Evolutionary conservation across 23 red algal species (phyloP).

Genomic region (Gracilaria vermiculophylla): DNA sequence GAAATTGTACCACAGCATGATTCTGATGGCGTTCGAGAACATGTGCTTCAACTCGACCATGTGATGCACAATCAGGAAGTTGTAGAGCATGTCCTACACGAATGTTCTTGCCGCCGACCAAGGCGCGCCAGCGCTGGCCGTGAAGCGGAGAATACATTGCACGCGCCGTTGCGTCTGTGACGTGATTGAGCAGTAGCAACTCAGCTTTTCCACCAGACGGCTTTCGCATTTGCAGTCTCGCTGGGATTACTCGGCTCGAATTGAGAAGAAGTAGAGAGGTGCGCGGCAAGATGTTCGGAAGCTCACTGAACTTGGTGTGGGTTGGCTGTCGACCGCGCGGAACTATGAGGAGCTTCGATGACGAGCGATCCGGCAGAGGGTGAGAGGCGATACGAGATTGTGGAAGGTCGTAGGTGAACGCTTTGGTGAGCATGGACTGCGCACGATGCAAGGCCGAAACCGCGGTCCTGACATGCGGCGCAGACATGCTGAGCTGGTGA

Average conservation of each 20-base stretch:
- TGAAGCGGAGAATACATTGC: conserved; percentile 37
- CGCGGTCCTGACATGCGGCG: neutral
- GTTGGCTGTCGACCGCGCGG: neutral
- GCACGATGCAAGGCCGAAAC: conserved; percentile 33
- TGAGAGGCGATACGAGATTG: conserved; percentile 57
- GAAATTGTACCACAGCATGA: conserved; percentile 15
- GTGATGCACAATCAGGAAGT: neutral
- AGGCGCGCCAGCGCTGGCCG: conserved; percentile 25
- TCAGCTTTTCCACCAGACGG: conserved; percentile 65
- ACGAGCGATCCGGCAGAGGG: conserved; percentile 62
- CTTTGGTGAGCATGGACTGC: conserved; percentile 25
- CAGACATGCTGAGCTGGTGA: neutral
- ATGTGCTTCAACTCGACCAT: conserved; percentile 7
- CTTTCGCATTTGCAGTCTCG: conserved; percentile 75
- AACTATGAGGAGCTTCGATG: conserved; percentile 80
- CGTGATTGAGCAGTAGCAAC: conserved; percentile 72
- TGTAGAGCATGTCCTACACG: conserved; percentile 25
- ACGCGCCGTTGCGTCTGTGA: conserved; percentile 16
- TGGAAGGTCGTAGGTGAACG: conserved; percentile 87
- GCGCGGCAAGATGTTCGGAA: conserved; percentile 56
- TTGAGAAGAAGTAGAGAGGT: conserved; percentile 72
- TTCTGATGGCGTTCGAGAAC: conserved; percentile 30
- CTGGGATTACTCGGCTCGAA: conserved; percentile 76
- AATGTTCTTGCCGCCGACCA: conserved; percentile 60
- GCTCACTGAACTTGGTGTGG: conserved; percentile 55